Conservation (phyloP, 192 early-diverging fungal genomes). For the Pilobolus umbonatus region DNA sequence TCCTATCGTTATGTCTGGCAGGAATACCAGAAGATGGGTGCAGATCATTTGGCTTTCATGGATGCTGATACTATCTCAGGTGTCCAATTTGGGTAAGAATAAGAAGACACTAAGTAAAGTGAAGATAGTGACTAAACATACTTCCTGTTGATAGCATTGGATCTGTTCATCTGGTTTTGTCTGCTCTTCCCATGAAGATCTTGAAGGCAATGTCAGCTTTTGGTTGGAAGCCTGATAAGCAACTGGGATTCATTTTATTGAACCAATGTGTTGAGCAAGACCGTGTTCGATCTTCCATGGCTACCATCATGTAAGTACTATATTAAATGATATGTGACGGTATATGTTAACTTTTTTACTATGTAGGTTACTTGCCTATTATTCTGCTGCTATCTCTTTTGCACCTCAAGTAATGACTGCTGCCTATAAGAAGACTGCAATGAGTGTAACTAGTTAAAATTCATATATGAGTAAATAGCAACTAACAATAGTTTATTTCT, state of each 20-base stretch:
- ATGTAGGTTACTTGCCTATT: constrained; percentile 39
- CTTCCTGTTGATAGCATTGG: constrained; percentile 24
- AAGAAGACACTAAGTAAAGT: background rate
- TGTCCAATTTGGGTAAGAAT: constrained; percentile 48
- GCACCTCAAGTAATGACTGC: constrained; percentile 41
- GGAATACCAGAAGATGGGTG: constrained; percentile 45
- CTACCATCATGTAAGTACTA: constrained; percentile 40
- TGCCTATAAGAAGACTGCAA: constrained; percentile 35
- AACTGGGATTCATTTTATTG: constrained; percentile 42
- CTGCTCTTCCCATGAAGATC: constrained; percentile 42
- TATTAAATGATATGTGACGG: background rate
- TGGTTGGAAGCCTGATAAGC: constrained; percentile 43
- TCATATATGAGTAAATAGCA: background rate
- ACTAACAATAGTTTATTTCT: background rate
- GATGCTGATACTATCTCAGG: constrained; percentile 49
- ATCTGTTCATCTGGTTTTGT: constrained; percentile 41
- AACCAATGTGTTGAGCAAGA: constrained; percentile 38
- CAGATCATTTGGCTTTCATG: constrained; percentile 30
- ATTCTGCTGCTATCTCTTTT: constrained; percentile 44
- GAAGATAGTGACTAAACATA: background rate
- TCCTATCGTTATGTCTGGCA: constrained; percentile 47
- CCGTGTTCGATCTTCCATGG: constrained; percentile 43
- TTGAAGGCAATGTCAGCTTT: constrained; percentile 44
- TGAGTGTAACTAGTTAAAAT: constrained; percentile 29
- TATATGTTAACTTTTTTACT: no score